A percentile compares a stretch with the other conserved stretches of the same genome.
Evolutionary conservation across 2,329 filamentous ascomycete species (phyloP).

Genomic region (Colletotrichum sp.): DNA sequence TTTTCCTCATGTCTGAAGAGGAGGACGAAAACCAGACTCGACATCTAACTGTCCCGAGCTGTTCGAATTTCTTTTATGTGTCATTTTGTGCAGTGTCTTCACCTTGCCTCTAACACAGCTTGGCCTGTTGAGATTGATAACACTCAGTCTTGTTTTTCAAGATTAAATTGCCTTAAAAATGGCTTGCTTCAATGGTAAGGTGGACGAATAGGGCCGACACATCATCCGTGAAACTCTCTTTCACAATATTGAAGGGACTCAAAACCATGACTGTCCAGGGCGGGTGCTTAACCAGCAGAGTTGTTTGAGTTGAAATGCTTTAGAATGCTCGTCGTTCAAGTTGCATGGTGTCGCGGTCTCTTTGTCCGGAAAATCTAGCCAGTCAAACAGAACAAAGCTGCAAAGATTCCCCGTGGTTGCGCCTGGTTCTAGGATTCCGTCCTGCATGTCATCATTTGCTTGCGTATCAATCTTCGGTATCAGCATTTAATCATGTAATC

Average conservation of each 20-base stretch:
- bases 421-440: background rate
- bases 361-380: background rate
- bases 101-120: background rate
- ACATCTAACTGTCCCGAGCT: background rate
- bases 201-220: background rate
- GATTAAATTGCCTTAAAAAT: background rate
- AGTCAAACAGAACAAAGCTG: background rate
- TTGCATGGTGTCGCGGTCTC: background rate
- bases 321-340: background rate
- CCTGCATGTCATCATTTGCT: background rate
- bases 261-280: background rate
- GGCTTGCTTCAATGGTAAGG: background rate
- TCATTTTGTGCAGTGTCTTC: background rate
- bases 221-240: background rate
- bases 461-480: background rate
- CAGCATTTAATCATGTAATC: accelerated
- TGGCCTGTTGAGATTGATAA: background rate
- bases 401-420: background rate
- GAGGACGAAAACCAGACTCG: background rate
- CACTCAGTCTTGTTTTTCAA: background rate
- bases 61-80: background rate
- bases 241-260: background rate
- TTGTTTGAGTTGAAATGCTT: background rate
- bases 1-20: background rate
- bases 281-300: background rate